A percentile compares a stretch with the other conserved stretches of the same genome.
Evolutionary conservation across 176 grass and related monocot genomes (phyloP).

Genomic region (Elymus sibiricus): DNA sequence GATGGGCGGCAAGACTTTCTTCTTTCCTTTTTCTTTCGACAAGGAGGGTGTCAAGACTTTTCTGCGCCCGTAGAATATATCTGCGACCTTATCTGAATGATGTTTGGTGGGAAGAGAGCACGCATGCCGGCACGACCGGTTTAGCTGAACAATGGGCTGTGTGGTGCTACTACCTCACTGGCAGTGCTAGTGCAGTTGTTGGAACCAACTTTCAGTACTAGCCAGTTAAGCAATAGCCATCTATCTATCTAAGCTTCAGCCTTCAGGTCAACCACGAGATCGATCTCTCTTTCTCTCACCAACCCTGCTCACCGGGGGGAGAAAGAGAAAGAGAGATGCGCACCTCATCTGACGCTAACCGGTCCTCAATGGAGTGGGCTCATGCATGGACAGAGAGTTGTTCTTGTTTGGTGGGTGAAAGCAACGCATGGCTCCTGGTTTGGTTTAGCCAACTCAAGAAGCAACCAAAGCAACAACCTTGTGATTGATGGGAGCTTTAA

Average conservation of each 20-base stretch:
- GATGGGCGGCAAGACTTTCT: neutral
- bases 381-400: neutral
- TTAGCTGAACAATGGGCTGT: neutral
- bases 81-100: constrained; percentile 14
- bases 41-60: neutral
- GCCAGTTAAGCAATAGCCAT: constrained; percentile 22
- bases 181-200: constrained; percentile 23
- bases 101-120: constrained; percentile 6
- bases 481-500: neutral
- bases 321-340: neutral
- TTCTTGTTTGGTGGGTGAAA: constrained; percentile 42
- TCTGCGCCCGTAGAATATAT: neutral
- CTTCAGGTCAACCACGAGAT: constrained; percentile 38
- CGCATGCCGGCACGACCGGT: neutral
- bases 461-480: neutral
- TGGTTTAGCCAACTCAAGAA: neutral
- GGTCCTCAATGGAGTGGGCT: neutral
- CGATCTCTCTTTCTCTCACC: constrained; percentile 32
- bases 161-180: neutral
- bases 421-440: constrained; percentile 16
- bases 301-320: neutral
- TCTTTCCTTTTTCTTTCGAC: neutral
- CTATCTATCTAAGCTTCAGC: too few species aligned
- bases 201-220: constrained; percentile 21
- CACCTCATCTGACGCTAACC: constrained; percentile 3